Evolutionary conservation across 441 rosid species (phyloP).

Genomic region (Rhodomyrtus psidioides): DNA sequence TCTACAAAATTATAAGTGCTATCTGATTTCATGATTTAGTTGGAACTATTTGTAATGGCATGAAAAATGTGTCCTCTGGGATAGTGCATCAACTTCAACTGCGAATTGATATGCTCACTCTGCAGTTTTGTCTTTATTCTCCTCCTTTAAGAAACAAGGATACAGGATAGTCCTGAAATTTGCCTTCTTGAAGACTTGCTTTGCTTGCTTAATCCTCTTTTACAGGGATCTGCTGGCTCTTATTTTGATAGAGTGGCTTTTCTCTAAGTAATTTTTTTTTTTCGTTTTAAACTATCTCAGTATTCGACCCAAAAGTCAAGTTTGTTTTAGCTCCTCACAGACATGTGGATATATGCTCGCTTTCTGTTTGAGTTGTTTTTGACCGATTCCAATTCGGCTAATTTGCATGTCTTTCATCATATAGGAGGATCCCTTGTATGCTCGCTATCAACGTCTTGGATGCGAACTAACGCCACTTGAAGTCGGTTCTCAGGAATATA

Average conservation of each 20-base stretch:
- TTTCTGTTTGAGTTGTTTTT: background rate
- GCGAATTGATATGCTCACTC: background rate
- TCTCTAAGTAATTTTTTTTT: background rate
- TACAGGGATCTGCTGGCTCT: background rate
- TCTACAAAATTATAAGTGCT: background rate
- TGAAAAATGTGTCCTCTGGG: background rate
- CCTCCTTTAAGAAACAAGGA: background rate
- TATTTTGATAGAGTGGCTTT: background rate
- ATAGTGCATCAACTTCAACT: background rate
- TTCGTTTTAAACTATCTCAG: background rate
- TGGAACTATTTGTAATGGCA: background rate
- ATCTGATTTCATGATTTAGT: background rate
- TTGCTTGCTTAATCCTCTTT: background rate
- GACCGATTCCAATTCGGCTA: background rate
- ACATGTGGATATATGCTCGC: background rate
- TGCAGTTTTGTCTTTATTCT: background rate
- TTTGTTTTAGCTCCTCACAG: background rate
- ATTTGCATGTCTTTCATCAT: slow-evolving; percentile 4
- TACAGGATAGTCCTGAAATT: background rate
- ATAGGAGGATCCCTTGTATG: slow-evolving; percentile 74
- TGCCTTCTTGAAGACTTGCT: background rate
- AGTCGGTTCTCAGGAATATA: slow-evolving; percentile 54
- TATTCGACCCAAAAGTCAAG: background rate
- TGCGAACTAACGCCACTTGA: slow-evolving; percentile 66
- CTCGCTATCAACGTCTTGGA: slow-evolving; percentile 51